phyloP scores from a whole-genome alignment of 768 basidiomycete species.

The Russula dissimulans region DNA sequence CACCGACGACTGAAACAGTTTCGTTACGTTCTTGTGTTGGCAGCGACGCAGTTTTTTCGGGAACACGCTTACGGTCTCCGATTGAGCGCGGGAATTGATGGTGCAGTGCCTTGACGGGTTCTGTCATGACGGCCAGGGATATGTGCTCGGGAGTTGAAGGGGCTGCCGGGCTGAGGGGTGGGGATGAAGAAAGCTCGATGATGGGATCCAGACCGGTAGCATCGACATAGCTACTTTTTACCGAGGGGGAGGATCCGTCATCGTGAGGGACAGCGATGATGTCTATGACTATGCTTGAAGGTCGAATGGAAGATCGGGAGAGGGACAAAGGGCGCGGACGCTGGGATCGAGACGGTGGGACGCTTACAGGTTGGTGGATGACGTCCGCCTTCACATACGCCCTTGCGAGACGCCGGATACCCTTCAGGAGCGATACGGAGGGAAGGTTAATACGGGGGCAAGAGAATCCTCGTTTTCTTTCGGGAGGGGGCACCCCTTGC shows the following conservation, averaged over 20 bases:
- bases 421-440: background rate
- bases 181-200: background rate
- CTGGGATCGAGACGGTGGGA: background rate
- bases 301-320: background rate
- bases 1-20: background rate
- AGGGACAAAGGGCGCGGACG: background rate
- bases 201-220: background rate
- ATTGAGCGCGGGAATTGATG: background rate
- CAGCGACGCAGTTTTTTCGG: background rate
- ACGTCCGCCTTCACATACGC: background rate
- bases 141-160: background rate
- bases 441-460: constrained; percentile 1
- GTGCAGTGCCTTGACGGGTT: background rate
- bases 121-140: background rate
- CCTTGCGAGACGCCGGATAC: background rate
- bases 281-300: background rate
- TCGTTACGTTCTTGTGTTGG: background rate
- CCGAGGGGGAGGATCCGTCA: background rate
- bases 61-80: background rate
- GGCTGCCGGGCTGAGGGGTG: background rate
- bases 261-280: background rate
- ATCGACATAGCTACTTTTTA: background rate
- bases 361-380: too few species aligned
- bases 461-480: background rate
- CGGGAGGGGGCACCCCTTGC: background rate